Percentiles rank a stretch among this genome's conserved stretches.
These are phyloP conservation scores for Aurifilum marmelostoma DNA, from an alignment of 2,329 filamentous ascomycete genomes.

Conservation along the genomic window DNA sequence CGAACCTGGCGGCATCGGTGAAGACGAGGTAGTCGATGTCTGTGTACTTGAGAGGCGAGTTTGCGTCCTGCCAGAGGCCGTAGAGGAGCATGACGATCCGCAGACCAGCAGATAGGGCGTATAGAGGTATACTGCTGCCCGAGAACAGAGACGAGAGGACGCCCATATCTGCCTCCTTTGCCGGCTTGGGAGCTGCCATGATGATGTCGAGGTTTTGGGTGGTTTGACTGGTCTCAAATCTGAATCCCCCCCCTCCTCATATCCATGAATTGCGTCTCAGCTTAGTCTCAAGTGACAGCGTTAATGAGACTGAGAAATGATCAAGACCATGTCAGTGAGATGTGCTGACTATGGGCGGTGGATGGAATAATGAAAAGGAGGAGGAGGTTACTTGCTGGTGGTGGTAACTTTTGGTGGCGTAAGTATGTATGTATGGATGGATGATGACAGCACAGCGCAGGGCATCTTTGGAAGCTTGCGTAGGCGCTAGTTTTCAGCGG, in stretches of 20 bases:
- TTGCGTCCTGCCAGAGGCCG: conserved; percentile 88
- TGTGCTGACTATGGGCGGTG: background rate
- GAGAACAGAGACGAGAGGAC: conserved; percentile 40
- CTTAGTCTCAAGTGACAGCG: background rate
- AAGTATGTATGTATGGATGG: too few relatives aligned
- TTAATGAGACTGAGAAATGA: background rate
- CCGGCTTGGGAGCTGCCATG: conserved; percentile 16
- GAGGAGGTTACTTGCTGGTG: background rate
- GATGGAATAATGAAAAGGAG: background rate
- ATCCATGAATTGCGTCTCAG: background rate
- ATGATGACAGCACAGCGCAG: conserved; percentile 1
- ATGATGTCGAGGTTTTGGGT: background rate
- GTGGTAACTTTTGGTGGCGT: too few relatives aligned
- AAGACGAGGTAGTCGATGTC: conserved; percentile 99
- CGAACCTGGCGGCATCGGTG: conserved; percentile 86
- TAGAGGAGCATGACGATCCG: conserved; percentile 79
- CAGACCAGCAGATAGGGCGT: conserved; percentile 63
- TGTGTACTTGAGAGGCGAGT: conserved; percentile 94
- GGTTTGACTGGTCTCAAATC: conserved; percentile 3
- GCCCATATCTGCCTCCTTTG: background rate
- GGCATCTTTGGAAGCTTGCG: background rate
- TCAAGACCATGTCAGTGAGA: background rate
- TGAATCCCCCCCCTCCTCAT: background rate
- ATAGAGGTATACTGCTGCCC: conserved; percentile 52
- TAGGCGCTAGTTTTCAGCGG: background rate